Evolutionary conservation across 371 early-diverging fungal species (phyloP), one percentile per base, ranked within the genome.

Genomic region (Mucor ambiguus): DNA sequence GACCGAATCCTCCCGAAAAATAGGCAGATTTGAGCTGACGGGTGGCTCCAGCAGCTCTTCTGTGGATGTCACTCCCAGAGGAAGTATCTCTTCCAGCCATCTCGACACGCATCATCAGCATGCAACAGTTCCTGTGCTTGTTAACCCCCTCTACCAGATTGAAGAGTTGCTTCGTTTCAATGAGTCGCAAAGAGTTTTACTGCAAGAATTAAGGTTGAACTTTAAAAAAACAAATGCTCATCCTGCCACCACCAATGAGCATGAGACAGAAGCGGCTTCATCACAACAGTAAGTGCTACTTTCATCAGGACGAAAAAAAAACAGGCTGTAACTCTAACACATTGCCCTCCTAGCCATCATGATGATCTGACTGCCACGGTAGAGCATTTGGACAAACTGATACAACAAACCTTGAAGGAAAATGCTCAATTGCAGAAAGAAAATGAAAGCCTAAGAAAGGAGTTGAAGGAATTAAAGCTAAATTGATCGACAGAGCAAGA

Each of bases 381-480:
- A 60, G 73, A 78, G 29, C 74, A 70, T 48, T 60, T 85, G 37
- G 81, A 86, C 38, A 79, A 78, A 35, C 75, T 81, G 32, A 71
- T 86, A 20, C 77, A 81, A 29, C 30, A 62, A 4, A 70, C 84
- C 10, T 49, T 75, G 16, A 73, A 75, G 8, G 88, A 89, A 61
- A 87, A 85, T 44, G 84, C 79, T 20, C 75, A 74, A 54, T 73
- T 89, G 20, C 68, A 75, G 52, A 78, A 79, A 46, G 87, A 89
- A 26, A 73, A 69, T 35, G 70, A 73, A 43, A 18, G 24, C 9
- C 35, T 69, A 43, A 64, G 73, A 69, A 49, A 37, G n/a, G 73
- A 69, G 35, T 37, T 69, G 35, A 63, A 60, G 58, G 69, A 69
- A 41, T 32, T 69, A 3, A 69, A 69, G 30, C 38, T 57, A 14